A percentile compares a stretch with the other conserved stretches of the same genome.
phyloP scores from a whole-genome alignment of 2,329 filamentous ascomycete genomes.

The Talaromyces islandicus region DNA sequence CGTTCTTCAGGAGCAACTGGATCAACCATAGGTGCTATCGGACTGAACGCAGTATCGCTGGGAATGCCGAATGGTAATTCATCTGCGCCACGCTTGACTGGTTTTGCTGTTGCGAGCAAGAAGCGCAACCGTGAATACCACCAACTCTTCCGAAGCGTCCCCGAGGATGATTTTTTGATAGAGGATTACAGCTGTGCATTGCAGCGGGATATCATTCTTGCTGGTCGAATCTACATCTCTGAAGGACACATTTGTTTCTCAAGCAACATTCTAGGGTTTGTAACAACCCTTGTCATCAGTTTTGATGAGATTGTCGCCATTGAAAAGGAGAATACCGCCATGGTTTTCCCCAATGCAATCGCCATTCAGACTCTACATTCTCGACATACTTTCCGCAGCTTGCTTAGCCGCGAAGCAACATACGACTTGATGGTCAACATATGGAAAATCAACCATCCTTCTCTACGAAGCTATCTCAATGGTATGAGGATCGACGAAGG shows the following conservation, averaged over 20 bases:
- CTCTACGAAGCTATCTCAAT: slow-evolving; percentile 83
- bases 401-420: slow-evolving; percentile 88
- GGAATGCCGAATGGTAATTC: slow-evolving; percentile 55
- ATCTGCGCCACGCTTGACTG: slow-evolving; percentile 71
- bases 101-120: slow-evolving; percentile 92
- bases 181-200: slow-evolving; percentile 97
- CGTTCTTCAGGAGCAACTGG: slow-evolving; percentile 71
- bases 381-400: slow-evolving; percentile 91
- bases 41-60: slow-evolving; percentile 64
- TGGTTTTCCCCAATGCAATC: slow-evolving; percentile 94
- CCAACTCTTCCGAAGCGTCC: slow-evolving; percentile 86
- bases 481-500: slow-evolving; percentile 77
- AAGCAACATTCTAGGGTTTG: slow-evolving; percentile 97
- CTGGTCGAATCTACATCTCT: slow-evolving; percentile 90
- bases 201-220: slow-evolving; percentile 90
- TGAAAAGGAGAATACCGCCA: slow-evolving; percentile 91
- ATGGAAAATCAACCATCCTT: slow-evolving; percentile 94
- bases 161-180: slow-evolving; percentile 95
- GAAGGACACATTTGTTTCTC: slow-evolving; percentile 98
- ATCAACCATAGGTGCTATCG: slow-evolving; percentile 66
- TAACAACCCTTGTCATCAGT: slow-evolving; percentile 93
- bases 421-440: slow-evolving; percentile 97
- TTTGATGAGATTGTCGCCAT: slow-evolving; percentile 97
- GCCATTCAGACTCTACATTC: slow-evolving; percentile 95
- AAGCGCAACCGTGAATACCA: slow-evolving; percentile 97